phyloP scores from a whole-genome alignment of 495 filamentous ascomycete genomes.

The Tuber borchii region DNA sequence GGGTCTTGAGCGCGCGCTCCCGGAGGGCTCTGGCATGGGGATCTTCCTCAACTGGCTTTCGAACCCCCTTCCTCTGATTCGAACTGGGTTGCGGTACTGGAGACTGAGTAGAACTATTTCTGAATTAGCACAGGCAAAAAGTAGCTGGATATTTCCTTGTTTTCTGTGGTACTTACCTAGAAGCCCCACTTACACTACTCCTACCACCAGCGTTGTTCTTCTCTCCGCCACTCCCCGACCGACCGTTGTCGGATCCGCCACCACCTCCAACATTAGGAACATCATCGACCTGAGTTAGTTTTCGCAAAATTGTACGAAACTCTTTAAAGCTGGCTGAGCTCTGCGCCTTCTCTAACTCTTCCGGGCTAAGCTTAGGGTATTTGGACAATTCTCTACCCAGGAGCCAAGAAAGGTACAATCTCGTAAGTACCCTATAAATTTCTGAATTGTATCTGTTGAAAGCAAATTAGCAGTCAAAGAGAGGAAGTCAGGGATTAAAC shows the following conservation, averaged over 20 bases:
- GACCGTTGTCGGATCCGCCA: background rate
- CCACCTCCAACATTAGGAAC: background rate
- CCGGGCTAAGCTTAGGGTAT: conserved; percentile 2
- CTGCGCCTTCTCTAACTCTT: conserved; percentile 7
- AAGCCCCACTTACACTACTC: background rate
- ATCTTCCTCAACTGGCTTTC: conserved; percentile 21
- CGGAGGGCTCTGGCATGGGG: conserved; percentile 15
- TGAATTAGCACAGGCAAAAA: background rate
- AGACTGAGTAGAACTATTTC: background rate
- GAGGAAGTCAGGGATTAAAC: background rate
- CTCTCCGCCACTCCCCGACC: background rate
- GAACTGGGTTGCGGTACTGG: background rate
- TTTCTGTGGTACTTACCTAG: background rate
- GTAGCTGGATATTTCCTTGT: background rate
- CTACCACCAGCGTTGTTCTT: background rate
- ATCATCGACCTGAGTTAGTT: background rate
- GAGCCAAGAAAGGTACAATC: conserved; percentile 25
- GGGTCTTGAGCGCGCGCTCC: conserved; percentile 7
- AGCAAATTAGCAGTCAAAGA: background rate
- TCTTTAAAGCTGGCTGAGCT: conserved; percentile 2
- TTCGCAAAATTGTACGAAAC: conserved; percentile 9
- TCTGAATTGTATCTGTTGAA: conserved; percentile 20
- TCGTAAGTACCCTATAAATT: conserved; percentile 20
- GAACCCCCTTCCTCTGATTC: conserved; percentile 15
- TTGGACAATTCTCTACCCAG: conserved; percentile 13